Percentiles rank a stretch among this genome's conserved stretches.
Conservation (phyloP, 345 rosid species). For the Odontarrhena argentea region DNA sequence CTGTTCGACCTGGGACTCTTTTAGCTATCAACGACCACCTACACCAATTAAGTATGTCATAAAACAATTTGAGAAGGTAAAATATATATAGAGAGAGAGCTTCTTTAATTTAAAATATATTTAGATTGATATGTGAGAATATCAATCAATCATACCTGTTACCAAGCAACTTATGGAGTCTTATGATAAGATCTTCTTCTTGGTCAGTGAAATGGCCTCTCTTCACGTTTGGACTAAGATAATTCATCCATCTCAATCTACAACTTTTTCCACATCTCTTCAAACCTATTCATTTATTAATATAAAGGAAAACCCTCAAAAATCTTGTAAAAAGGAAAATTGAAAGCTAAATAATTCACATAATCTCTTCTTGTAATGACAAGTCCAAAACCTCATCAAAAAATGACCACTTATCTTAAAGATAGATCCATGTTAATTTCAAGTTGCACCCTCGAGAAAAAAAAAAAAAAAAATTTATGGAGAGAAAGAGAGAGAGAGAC, state of each 20-base stretch:
- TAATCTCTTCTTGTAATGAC: not conserved
- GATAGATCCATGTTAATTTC: not conserved
- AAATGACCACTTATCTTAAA: not conserved
- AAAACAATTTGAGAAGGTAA: not conserved
- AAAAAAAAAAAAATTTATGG: not conserved
- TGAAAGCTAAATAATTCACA: too few species aligned
- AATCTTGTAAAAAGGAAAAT: too few species aligned
- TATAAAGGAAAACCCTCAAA: too few species aligned
- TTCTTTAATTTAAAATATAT: not conserved
- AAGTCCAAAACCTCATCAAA: not conserved
- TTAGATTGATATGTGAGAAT: too few species aligned
- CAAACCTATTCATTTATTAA: conserved; percentile 41
- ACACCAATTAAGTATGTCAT: not conserved
- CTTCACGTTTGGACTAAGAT: conserved; percentile 50
- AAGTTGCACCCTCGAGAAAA: not conserved
- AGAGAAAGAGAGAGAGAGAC: conserved; percentile 19
- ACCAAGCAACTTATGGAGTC: conserved; percentile 58
- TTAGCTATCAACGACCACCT: conserved; percentile 70
- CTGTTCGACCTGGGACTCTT: conserved; percentile 61
- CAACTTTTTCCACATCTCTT: conserved; percentile 66
- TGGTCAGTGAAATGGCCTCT: conserved; percentile 46
- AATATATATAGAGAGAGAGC: not conserved
- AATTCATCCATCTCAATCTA: conserved; percentile 60
- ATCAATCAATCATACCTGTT: conserved; percentile 40
- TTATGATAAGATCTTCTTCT: conserved; percentile 55